Evolutionary conservation across 2,329 filamentous ascomycete species (phyloP), one percentile per base, ranked within the genome.

Genomic region (Cladorrhinum sp.): DNA sequence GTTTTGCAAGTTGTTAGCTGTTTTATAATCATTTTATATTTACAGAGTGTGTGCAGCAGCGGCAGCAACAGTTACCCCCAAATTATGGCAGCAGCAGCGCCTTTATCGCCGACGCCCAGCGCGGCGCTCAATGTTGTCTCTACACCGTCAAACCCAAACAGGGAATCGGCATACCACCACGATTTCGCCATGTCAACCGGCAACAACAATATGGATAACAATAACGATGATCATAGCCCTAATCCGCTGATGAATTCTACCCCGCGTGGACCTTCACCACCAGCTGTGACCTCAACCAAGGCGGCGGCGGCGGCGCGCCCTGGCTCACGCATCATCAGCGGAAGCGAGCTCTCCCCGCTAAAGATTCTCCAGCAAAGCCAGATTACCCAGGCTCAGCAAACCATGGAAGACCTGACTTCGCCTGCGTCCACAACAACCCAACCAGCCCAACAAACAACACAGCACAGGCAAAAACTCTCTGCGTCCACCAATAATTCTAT

Each of bases 251-350:
- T n/a, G n/a, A n/a, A n/a, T n/a, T 28, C 66, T 68, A 83, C 70
- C 64, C 75, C 39, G 57, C 69, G 61, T 77, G 79, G 51, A 73
- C 64, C 66, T 18, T 78, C 78, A 48, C 77, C 80, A 10, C 74
- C 75, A 54, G 82, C n/a, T n/a, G n/a, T n/a, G n/a, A n/a, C n/a
- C n/a, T n/a, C 82, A 67, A 30, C 26, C 12, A 46, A 18, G 18
- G 6, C 16, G 18, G 70, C 73, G 65, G 16, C 7, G 18, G 16
- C 42, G 16, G 70, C 73, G 65, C 79, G 81, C 21, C 72, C 72
- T 53, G 78, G 81, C 62, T 84, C 82, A 21, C 80, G 83, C 64
- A 80, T 86, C 65, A 73, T 85, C 57, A 84, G 83, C 33, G 83
- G 83, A 59, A 79, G 74, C 60, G 82, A 83, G 66, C 78, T 85